Percentiles rank a stretch among this genome's conserved stretches.
Evolutionary conservation across 257 asterid genomes (phyloP).

Genomic region (Scutellaria galericulata): DNA sequence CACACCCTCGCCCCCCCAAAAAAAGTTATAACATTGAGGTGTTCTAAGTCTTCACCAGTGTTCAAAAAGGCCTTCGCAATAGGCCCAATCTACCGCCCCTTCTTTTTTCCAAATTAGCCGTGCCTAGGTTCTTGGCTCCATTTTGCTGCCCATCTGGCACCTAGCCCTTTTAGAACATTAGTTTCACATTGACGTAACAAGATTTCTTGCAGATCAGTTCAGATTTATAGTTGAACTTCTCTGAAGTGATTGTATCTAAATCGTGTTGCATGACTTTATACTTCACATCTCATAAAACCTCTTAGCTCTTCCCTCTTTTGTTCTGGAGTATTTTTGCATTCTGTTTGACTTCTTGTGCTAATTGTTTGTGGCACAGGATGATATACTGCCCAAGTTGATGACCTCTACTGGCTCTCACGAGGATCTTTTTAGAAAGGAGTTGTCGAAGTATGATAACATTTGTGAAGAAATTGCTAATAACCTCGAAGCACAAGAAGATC

Average conservation of each 20-base stretch:
- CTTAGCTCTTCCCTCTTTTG: conserved; percentile 8
- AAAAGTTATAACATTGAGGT: not conserved
- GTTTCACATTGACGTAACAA: not conserved
- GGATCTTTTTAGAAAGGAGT: conserved; percentile 94
- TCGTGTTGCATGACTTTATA: conserved; percentile 15
- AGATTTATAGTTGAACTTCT: conserved; percentile 19
- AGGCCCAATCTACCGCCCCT: too few species aligned
- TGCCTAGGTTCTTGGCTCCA: not conserved
- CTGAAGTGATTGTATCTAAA: conserved; percentile 1
- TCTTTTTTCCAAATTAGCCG: too few species aligned
- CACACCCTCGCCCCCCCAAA: not conserved
- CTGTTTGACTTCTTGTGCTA: conserved; percentile 32
- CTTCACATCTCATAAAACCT: conserved; percentile 4
- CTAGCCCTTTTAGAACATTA: not conserved
- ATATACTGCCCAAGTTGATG: conserved; percentile 94
- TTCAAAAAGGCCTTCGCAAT: too few species aligned
- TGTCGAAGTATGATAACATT: conserved; percentile 80
- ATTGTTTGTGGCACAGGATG: conserved; percentile 70
- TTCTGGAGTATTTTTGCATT: conserved; percentile 25
- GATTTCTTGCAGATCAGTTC: conserved; percentile 18
- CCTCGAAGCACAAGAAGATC: conserved; percentile 80
- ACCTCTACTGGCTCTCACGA: conserved; percentile 84
- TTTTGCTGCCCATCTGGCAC: not conserved
- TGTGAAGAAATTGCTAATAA: conserved; percentile 84
- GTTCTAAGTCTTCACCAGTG: conserved; percentile 9